Conservation (phyloP, 2,329 filamentous ascomycete genomes). For the Trichoderma sp. region DNA sequence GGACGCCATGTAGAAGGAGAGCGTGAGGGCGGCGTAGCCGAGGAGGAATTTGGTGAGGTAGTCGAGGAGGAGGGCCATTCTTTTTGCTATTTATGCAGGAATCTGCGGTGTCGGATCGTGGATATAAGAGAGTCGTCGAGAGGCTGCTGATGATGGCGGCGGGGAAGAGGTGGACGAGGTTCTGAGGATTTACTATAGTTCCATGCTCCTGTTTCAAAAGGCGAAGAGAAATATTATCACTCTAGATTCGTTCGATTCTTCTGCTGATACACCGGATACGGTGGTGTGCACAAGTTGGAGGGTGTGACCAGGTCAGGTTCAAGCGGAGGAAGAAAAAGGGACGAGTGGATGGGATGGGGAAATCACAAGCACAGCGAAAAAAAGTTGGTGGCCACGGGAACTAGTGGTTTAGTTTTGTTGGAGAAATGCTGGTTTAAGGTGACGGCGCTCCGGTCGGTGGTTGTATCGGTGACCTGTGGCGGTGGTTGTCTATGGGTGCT, state of each 20-base stretch:
- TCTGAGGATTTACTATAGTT: slow-evolving; percentile 6
- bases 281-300: neutral
- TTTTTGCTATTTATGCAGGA: neutral
- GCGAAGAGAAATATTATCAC: too few relatives aligned
- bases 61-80: slow-evolving; percentile 42
- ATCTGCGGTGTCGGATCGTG: neutral
- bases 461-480: neutral
- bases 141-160: slow-evolving; percentile 23
- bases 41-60: slow-evolving; percentile 50
- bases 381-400: slow-evolving; percentile 10
- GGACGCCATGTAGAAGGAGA: slow-evolving; percentile 64
- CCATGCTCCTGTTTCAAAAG: slow-evolving; percentile 8
- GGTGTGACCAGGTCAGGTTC: slow-evolving; percentile 1
- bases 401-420: slow-evolving; percentile 10
- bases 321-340: neutral
- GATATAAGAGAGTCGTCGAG: neutral
- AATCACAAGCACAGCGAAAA: slow-evolving; percentile 10
- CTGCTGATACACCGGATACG: neutral
- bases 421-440: neutral
- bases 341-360: neutral
- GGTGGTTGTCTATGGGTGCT: neutral
- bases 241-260: neutral
- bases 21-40: slow-evolving; percentile 54
- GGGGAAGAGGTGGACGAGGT: neutral
- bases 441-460: too few relatives aligned